Conservation (phyloP, 352 stramenopile species). For the Phytophthora cactorum region DNA sequence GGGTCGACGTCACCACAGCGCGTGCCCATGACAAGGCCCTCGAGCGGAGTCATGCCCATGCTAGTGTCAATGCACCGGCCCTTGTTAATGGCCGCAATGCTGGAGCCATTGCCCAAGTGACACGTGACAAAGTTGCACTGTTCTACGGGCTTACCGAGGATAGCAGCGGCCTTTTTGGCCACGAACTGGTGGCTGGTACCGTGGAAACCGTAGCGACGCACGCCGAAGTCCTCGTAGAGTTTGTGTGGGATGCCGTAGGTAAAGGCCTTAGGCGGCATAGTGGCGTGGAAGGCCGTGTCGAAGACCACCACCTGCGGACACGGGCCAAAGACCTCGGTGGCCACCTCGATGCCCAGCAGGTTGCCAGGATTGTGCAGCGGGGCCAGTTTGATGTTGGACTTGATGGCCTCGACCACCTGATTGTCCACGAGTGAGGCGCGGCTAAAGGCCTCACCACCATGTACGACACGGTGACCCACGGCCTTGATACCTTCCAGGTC, state of each 20-base stretch:
- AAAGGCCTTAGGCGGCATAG: conserved; percentile 82
- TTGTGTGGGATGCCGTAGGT: conserved; percentile 83
- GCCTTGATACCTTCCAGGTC: conserved; percentile 63
- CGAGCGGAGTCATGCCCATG: conserved; percentile 91
- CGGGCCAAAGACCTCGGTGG: conserved; percentile 72
- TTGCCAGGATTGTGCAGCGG: conserved; percentile 91
- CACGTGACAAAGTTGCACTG: conserved; percentile 84
- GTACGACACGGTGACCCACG: conserved; percentile 89
- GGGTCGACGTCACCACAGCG: conserved; percentile 88
- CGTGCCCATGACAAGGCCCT: conserved; percentile 91
- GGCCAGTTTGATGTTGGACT: conserved; percentile 68
- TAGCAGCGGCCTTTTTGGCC: conserved; percentile 63
- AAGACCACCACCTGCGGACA: conserved; percentile 89
- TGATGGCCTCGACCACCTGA: conserved; percentile 59
- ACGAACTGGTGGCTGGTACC: conserved; percentile 91
- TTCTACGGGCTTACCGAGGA: conserved; percentile 62
- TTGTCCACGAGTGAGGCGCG: conserved; percentile 62
- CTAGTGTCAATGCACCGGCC: conserved; percentile 88
- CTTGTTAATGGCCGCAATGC: conserved; percentile 77
- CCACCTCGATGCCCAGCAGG: conserved; percentile 85
- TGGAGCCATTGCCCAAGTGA: conserved; percentile 90
- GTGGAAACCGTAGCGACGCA: conserved; percentile 93
- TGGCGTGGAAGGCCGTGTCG: conserved; percentile 91
- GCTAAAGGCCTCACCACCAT: conserved; percentile 84
- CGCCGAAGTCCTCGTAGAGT: conserved; percentile 80